Evolutionary conservation across 129 eudicot species (phyloP).

Genomic region (Heracleum sosnowskyi): DNA sequence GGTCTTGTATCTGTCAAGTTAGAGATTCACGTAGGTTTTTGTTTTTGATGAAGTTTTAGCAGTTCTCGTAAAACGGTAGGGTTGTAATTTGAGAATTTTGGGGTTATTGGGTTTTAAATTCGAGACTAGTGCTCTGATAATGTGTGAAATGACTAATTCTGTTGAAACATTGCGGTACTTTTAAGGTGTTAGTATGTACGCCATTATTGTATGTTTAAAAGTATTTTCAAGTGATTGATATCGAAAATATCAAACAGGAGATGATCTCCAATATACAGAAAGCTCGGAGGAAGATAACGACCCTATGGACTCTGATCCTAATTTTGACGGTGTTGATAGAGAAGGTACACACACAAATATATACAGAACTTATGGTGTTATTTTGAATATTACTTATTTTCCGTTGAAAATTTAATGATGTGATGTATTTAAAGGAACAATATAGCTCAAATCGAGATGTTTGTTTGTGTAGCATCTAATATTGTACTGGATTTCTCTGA

Average conservation of each 20-base stretch:
- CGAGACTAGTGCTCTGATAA: background rate
- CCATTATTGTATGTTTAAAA: background rate
- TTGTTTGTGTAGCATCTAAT: background rate
- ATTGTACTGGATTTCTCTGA: constrained; percentile 6
- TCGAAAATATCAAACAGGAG: constrained; percentile 16
- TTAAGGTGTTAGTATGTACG: background rate
- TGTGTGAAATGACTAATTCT: background rate
- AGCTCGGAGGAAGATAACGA: constrained; percentile 23
- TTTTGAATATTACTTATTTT: background rate
- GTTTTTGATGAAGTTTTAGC: background rate
- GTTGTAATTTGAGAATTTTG: background rate
- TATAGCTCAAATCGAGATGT: background rate
- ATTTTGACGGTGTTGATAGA: constrained; percentile 13
- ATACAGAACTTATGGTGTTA: background rate
- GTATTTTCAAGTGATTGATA: background rate
- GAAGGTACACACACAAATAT: constrained; percentile 16
- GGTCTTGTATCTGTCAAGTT: background rate
- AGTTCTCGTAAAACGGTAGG: background rate
- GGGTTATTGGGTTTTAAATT: background rate
- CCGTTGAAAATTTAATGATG: background rate
- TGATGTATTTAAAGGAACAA: background rate
- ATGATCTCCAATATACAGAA: constrained; percentile 14
- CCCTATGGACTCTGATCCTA: constrained; percentile 17
- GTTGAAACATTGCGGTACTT: background rate
- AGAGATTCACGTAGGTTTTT: background rate